A percentile compares a stretch with the other conserved stretches of the same genome.
Conservation (phyloP, 108 stramenopile genomes). For the Nannochloropsis oceanica region DNA sequence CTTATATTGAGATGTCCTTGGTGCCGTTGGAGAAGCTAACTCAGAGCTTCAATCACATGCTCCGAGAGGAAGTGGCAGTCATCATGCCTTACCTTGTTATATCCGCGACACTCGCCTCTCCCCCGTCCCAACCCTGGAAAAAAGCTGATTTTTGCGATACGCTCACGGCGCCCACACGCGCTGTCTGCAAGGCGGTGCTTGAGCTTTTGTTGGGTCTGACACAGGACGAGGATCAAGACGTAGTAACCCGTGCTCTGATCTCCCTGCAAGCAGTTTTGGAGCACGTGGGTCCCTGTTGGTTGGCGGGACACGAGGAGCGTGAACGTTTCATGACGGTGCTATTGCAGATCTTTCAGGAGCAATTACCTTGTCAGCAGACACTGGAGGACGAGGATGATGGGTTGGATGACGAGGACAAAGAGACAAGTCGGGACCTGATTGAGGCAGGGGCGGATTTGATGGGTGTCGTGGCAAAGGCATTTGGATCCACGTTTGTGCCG, state of each 20-base stretch:
- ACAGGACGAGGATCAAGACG: neutral
- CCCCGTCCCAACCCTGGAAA: neutral
- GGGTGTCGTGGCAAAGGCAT: constrained; percentile 60
- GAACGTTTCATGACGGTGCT: neutral
- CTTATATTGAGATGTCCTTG: neutral
- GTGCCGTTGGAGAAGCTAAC: neutral
- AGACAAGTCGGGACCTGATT: constrained; percentile 36
- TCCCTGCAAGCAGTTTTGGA: neutral
- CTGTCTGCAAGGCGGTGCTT: neutral
- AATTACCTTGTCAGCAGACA: neutral
- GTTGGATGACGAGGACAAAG: constrained; percentile 64
- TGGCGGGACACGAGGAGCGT: neutral
- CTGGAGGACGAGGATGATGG: constrained; percentile 42
- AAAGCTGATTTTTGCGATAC: neutral
- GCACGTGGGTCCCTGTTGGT: neutral
- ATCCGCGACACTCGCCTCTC: neutral
- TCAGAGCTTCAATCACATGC: neutral
- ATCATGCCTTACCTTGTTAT: neutral
- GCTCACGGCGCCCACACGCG: neutral
- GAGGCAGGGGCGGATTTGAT: constrained; percentile 46
- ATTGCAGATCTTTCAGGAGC: neutral
- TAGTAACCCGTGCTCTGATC: neutral
- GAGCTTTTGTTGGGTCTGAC: neutral
- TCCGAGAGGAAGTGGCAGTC: neutral
- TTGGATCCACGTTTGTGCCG: constrained; percentile 40